Conservation (phyloP, 192 early-diverging fungal species). For the Coemansia sp. region DNA sequence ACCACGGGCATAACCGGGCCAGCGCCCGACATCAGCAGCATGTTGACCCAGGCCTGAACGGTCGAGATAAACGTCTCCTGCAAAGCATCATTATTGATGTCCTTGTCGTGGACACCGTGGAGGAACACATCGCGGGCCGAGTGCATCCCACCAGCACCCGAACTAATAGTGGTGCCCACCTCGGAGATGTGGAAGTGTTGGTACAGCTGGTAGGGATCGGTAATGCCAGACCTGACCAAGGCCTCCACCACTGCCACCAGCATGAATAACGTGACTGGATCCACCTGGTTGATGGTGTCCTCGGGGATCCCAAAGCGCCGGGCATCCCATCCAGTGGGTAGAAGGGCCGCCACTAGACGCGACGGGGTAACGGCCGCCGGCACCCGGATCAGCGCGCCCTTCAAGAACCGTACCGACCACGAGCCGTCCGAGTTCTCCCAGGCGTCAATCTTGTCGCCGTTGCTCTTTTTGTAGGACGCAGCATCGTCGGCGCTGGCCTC, state of each 20-base stretch:
- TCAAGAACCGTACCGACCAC: constrained; percentile 73
- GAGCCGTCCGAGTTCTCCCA: constrained; percentile 43
- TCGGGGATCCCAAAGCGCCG: constrained; percentile 86
- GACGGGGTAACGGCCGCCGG: constrained; percentile 85
- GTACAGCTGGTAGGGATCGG: constrained; percentile 95
- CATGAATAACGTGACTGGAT: constrained; percentile 77
- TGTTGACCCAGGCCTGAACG: constrained; percentile 92
- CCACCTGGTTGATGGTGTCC: constrained; percentile 82
- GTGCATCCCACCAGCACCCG: constrained; percentile 79
- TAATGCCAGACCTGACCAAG: constrained; percentile 81
- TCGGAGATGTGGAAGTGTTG: constrained; percentile 92
- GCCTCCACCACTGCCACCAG: constrained; percentile 90
- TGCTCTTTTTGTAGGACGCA: constrained; percentile 70
- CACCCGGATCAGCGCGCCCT: constrained; percentile 81
- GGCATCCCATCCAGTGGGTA: constrained; percentile 92
- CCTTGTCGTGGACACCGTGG: constrained; percentile 67
- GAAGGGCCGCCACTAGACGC: constrained; percentile 76
- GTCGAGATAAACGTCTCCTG: constrained; percentile 96
- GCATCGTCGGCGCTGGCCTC: constrained; percentile 86
- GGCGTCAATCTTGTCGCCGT: constrained; percentile 70
- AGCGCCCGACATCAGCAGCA: constrained; percentile 85
- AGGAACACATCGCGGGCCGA: constrained; percentile 66
- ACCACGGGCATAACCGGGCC: constrained; percentile 77
- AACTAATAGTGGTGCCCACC: constrained; percentile 83
- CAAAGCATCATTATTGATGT: constrained; percentile 75